Conservation (phyloP, 805 yeast genomes). For the Yamadazyma sp. region DNA sequence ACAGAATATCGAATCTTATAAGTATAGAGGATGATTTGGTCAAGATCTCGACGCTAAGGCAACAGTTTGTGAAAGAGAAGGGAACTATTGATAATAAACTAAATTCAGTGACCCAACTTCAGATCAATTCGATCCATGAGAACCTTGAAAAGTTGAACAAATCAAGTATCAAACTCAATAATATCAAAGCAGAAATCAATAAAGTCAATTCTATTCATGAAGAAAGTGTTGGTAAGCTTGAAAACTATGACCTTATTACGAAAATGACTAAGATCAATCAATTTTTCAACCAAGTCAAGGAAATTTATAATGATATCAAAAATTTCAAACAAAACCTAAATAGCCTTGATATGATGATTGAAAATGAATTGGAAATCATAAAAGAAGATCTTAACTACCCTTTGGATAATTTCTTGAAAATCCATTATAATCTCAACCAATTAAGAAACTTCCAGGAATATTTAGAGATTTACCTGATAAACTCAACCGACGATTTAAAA, state of each 20-base stretch:
- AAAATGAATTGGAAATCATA: slow-evolving; percentile 35
- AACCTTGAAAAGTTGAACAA: slow-evolving; percentile 51
- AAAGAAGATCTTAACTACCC: slow-evolving; percentile 33
- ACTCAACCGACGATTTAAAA: slow-evolving; percentile 59
- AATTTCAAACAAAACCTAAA: slow-evolving; percentile 51
- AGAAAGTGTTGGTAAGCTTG: slow-evolving; percentile 58
- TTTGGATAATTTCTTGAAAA: slow-evolving; percentile 55
- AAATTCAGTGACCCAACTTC: slow-evolving; percentile 63
- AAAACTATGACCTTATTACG: slow-evolving; percentile 66
- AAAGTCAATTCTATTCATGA: slow-evolving; percentile 49
- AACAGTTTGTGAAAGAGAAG: slow-evolving; percentile 65
- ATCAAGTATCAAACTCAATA: slow-evolving; percentile 31
- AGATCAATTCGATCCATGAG: slow-evolving; percentile 52
- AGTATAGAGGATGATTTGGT: slow-evolving; percentile 52
- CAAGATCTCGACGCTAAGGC: slow-evolving; percentile 49
- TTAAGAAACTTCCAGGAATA: slow-evolving; percentile 80
- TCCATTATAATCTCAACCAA: slow-evolving; percentile 68
- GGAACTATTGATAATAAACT: slow-evolving; percentile 72
- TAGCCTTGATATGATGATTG: slow-evolving; percentile 52
- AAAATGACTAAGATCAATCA: slow-evolving; percentile 66
- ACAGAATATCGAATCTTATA: slow-evolving; percentile 37
- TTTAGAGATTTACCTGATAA: slow-evolving; percentile 50
- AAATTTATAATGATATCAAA: slow-evolving; percentile 60
- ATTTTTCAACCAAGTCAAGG: slow-evolving; percentile 66
- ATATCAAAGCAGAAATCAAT: slow-evolving; percentile 38